Conservation (phyloP, 352 stramenopile genomes). For the Saprolegnia parasitica region DNA sequence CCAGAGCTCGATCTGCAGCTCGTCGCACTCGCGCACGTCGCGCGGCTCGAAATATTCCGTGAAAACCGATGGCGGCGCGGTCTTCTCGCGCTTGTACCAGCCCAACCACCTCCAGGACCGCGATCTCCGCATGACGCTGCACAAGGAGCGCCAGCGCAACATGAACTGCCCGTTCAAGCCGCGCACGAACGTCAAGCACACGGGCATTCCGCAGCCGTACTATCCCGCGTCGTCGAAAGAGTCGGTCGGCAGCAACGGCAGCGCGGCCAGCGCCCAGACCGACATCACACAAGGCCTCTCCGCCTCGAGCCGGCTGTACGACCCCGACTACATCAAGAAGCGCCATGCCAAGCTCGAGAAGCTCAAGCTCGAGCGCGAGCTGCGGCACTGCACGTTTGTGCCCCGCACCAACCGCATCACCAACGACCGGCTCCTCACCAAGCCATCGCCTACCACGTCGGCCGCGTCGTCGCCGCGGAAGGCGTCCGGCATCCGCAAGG, state of each 20-base stretch:
- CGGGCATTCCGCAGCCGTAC: conserved; percentile 32
- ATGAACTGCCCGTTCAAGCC: conserved; percentile 58
- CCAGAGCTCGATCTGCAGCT: conserved; percentile 58
- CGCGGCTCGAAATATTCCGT: conserved; percentile 30
- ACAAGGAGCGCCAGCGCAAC: conserved; percentile 50
- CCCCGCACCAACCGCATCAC: conserved; percentile 49
- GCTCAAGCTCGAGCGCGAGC: conserved; percentile 70
- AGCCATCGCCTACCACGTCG: background rate
- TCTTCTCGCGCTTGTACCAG: conserved; percentile 81
- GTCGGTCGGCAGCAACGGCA: conserved; percentile 52
- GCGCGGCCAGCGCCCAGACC: conserved; percentile 68
- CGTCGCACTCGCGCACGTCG: conserved; percentile 66
- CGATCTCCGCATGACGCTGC: conserved; percentile 34
- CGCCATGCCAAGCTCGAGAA: conserved; percentile 68
- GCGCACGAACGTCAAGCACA: conserved; percentile 40
- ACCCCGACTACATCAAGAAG: conserved; percentile 78
- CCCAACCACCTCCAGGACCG: conserved; percentile 78
- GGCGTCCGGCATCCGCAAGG: background rate
- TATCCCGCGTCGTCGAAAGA: conserved; percentile 49
- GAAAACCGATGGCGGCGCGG: conserved; percentile 67
- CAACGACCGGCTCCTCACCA: conserved; percentile 17
- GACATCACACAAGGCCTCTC: conserved; percentile 46
- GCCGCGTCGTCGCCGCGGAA: background rate
- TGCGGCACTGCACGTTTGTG: conserved; percentile 75
- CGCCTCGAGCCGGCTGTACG: conserved; percentile 76